Conservation (phyloP, 345 rosid genomes). For the Geranium brycei region DNA sequence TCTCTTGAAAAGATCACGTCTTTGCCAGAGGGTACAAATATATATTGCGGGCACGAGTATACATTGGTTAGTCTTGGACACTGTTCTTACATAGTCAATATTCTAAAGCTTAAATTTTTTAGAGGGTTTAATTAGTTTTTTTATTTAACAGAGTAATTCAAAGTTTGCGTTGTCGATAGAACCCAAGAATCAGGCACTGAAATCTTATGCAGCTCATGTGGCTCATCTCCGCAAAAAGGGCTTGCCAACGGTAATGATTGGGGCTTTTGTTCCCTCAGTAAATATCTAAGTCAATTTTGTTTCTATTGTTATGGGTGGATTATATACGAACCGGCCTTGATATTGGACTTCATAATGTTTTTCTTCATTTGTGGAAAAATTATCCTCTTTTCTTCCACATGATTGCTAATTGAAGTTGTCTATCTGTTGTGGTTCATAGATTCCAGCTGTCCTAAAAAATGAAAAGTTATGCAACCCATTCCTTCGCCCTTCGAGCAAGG, state of each 20-base stretch:
- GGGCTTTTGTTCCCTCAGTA: not conserved
- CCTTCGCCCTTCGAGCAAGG: slow-evolving; percentile 59
- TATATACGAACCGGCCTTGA: too few species aligned
- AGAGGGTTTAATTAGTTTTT: slow-evolving; percentile 6
- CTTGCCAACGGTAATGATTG: slow-evolving; percentile 54
- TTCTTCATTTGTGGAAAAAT: not conserved
- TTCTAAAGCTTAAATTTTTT: slow-evolving; percentile 5
- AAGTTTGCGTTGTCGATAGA: slow-evolving; percentile 87
- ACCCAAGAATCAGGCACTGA: slow-evolving; percentile 78
- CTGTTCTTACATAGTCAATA: slow-evolving; percentile 2
- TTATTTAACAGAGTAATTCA: slow-evolving; percentile 52
- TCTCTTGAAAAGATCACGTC: slow-evolving; percentile 62
- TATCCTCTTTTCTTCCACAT: not conserved
- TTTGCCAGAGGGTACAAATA: slow-evolving; percentile 72
- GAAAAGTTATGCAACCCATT: slow-evolving; percentile 92
- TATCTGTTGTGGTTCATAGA: slow-evolving; percentile 20
- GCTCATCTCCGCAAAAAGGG: slow-evolving; percentile 76
- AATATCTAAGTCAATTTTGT: not conserved
- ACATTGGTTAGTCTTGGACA: slow-evolving; percentile 52
- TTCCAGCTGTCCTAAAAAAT: slow-evolving; percentile 62
- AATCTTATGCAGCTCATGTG: slow-evolving; percentile 61
- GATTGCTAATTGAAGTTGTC: not conserved
- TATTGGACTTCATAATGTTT: too few species aligned
- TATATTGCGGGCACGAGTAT: slow-evolving; percentile 89
- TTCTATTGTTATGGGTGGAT: too few species aligned